Base-by-base conservation (phyloP, 2,329 filamentous ascomycete genomes). In the Plenodomus biglobosus region DNA sequence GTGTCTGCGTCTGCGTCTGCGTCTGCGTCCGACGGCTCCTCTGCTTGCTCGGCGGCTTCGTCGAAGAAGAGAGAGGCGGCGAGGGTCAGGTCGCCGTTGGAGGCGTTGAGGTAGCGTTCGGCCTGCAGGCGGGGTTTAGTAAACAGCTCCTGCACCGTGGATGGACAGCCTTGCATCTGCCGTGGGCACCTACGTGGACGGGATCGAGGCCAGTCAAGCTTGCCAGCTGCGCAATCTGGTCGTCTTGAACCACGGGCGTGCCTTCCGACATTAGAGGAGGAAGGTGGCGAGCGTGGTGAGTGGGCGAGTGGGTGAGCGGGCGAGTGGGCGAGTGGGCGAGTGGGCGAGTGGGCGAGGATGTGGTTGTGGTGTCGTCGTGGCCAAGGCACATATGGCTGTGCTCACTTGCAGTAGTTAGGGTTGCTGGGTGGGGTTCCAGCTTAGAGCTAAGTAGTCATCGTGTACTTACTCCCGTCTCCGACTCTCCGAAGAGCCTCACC, bases 51-150 rank as follows among this genome's bases (percentile, higher is more conserved):
- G 18, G 58, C 53, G 17, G 60, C 59, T 43, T 70, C 69, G 42
- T 75, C 74, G 54, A 72, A 78, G 71, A 69, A 78, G 53, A 77
- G 71, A 8, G 66, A 62, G 39, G 75, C 71, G 35, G 77, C 76
- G 52, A 73, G 65, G 44, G 75, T 71, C 36, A 78, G 64, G 50
- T 78, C 70, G 62, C 76, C 76, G 69, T 78, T 71, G 46, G 71
- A 66, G 8, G 74, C 66, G 54, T 61, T 64, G 43, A 78, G 69
- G 48, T 72, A 72, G 40, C 68, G 66, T 65, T 76, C 72, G 37
- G 76, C 76, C 76, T 78, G 45, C 38, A 36, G 38, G 34, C 3
- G 17, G 46, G 37, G 27, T 3, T 32, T 32, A 32, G 57, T 58
- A 50, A 57, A 46, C 39, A 50, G 48, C 53, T 53, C 44, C 15